A percentile compares a stretch with the other conserved stretches of the same genome.
These are phyloP conservation scores for Schizochytrium sp. DNA, from an alignment of 108 stramenopile species.

Conservation along the genomic window DNA sequence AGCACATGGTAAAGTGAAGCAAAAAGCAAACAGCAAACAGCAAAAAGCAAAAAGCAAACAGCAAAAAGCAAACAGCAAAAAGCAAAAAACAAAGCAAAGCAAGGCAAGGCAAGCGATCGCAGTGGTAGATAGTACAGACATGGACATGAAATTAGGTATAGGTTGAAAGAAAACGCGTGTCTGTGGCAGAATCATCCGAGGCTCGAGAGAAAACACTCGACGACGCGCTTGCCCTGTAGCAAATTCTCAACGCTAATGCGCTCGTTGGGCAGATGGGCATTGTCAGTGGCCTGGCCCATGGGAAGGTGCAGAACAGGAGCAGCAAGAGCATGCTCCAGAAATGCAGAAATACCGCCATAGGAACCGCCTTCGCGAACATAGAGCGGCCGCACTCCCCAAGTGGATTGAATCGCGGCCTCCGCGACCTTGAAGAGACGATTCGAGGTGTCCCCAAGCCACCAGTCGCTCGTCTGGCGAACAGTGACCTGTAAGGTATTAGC, in stretches of 20 bases:
- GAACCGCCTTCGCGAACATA: slow-evolving; percentile 15
- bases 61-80: too few species aligned
- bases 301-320: slow-evolving; percentile 15
- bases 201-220: not conserved
- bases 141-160: too few species aligned
- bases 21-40: too few species aligned
- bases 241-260: slow-evolving; percentile 9
- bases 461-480: not conserved
- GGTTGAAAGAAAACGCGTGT: too few species aligned
- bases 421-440: not conserved
- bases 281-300: slow-evolving; percentile 19
- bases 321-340: not conserved
- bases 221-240: not conserved
- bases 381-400: not conserved
- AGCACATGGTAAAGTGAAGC: too few species aligned
- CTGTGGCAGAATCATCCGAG: not conserved
- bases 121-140: too few species aligned
- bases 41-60: too few species aligned
- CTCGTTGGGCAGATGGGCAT: slow-evolving; percentile 21
- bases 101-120: too few species aligned
- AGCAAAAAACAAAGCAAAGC: too few species aligned
- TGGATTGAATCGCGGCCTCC: not conserved
- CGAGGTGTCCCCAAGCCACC: slow-evolving; percentile 18
- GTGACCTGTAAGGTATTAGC: not conserved
- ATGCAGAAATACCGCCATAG: slow-evolving; percentile 8